Evolutionary conservation across 2,329 filamentous ascomycete genomes (phyloP).

Genomic region (Neospermospora avenae): DNA sequence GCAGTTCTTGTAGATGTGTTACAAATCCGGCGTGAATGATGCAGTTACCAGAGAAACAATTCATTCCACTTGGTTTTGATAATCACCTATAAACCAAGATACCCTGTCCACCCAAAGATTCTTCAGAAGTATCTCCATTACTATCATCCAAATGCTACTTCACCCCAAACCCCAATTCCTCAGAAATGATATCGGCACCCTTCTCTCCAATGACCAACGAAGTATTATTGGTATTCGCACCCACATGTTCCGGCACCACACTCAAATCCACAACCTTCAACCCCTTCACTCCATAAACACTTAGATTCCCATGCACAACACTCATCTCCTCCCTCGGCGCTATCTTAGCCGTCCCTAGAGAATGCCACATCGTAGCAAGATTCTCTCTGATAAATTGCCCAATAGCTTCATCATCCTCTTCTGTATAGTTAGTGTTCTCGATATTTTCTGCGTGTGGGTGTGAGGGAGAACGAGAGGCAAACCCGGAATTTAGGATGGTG

Average conservation of each 20-base stretch:
- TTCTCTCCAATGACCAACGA: conserved; percentile 39
- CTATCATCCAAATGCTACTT: no score
- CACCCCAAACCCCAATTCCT: conserved; percentile 33
- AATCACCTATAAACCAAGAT: no score
- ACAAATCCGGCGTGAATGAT: no score
- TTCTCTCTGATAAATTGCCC: conserved; percentile 39
- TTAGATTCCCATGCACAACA: conserved; percentile 36
- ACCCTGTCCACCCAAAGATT: no score
- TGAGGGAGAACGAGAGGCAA: conserved; percentile 14
- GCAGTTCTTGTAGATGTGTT: no score
- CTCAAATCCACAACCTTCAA: conserved; percentile 42
- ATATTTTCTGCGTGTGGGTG: neutral
- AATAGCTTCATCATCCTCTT: conserved; percentile 34
- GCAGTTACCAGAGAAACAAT: no score
- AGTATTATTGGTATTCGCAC: conserved; percentile 42
- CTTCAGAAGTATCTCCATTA: no score
- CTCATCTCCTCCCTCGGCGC: conserved; percentile 34
- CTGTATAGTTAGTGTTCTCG: conserved; percentile 36
- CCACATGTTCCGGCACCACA: conserved; percentile 40
- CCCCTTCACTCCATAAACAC: conserved; percentile 36
- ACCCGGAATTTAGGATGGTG: conserved; percentile 43
- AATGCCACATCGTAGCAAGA: conserved; percentile 37
- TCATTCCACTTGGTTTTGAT: no score
- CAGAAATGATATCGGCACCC: conserved; percentile 37
- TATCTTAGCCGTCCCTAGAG: conserved; percentile 39